phyloP scores from a whole-genome alignment of 1,139 yeast genomes.

The Spathaspora sp. region DNA sequence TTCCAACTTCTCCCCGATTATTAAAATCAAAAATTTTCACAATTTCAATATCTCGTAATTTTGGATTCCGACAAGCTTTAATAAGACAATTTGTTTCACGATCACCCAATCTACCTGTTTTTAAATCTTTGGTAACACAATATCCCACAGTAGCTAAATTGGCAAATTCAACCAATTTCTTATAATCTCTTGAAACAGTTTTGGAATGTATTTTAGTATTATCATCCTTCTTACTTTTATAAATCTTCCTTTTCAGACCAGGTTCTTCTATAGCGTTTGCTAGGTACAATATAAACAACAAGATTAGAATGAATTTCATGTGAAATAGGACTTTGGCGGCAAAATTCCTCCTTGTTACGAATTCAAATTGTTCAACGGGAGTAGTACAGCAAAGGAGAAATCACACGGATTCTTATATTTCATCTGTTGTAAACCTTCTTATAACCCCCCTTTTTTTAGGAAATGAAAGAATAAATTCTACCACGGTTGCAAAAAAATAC shows the following conservation, averaged over 20 bases:
- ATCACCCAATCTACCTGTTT: constrained; percentile 23
- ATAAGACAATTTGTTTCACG: constrained; percentile 21
- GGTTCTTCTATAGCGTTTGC: background rate
- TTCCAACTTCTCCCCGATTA: constrained; percentile 47
- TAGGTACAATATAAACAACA: constrained; percentile 4
- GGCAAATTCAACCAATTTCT: constrained; percentile 33
- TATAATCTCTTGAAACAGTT: constrained; percentile 22
- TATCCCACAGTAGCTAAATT: constrained; percentile 37
- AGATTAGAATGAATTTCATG: constrained; percentile 4
- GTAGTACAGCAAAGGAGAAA: background rate
- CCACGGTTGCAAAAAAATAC: background rate
- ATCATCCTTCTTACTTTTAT: background rate
- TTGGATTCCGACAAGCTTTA: constrained; percentile 20
- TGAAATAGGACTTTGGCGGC: background rate
- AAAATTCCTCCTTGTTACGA: background rate
- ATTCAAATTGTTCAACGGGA: background rate
- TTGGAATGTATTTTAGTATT: background rate
- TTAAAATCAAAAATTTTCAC: constrained; percentile 40
- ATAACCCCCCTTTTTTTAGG: background rate
- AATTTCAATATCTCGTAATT: constrained; percentile 27
- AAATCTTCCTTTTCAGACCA: background rate
- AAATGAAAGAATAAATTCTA: background rate
- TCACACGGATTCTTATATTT: background rate
- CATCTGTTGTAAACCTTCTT: background rate
- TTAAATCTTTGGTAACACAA: constrained; percentile 35